Base-by-base conservation (phyloP, 352 stramenopile species). In the Phytophthora sojae region DNA sequence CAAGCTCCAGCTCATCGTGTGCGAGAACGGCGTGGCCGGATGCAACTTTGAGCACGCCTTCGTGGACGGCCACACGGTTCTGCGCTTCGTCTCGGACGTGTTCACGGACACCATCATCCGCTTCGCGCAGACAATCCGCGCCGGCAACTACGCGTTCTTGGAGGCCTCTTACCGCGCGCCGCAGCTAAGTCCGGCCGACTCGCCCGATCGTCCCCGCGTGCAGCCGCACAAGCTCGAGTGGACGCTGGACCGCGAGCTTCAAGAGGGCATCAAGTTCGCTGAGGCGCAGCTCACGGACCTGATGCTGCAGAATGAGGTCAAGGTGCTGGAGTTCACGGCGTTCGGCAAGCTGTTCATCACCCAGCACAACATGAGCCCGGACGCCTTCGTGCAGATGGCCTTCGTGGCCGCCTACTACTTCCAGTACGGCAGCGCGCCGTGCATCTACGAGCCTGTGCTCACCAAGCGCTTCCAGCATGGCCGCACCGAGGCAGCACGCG, bases 41-140 rank as follows among this genome's bases (percentile, higher is more conserved):
- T 94, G 98, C 74, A 99, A 99, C 82, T 99, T 99, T 84, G 96
- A 99, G 85, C 97, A 99, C 81, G 97, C 94, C 59, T 97, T 97
- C 35, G 97, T 99, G 49, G 97, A 99, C 78, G 97, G 97, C 17
- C 97, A 99, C 85, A 99, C 96, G n/a, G 96, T 98, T 17, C 75
- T 97, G 55, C 88, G 89, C 49, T 94, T 96, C 59, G 87, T 93
- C 17, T 97, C 88, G 53, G 91, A 97, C 69, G 85, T 98, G 37
- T 97, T 95, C 82, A 97, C 91, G 6, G 92, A 98, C 78, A 96
- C 89, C 11, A 96, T 97, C 71, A 96, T 97, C 58, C 88, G 91
- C 39, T 99, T 98, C 81, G 96, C 94, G 35, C 91, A 97, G 79
- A 97, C 87, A 17, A 99, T 99, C 67, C 96, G 92, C n/a, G 83